A percentile compares a stretch with the other conserved stretches of the same genome.
Conservation (phyloP, 371 early-diverging fungal genomes). For the Mucor piriformis region DNA sequence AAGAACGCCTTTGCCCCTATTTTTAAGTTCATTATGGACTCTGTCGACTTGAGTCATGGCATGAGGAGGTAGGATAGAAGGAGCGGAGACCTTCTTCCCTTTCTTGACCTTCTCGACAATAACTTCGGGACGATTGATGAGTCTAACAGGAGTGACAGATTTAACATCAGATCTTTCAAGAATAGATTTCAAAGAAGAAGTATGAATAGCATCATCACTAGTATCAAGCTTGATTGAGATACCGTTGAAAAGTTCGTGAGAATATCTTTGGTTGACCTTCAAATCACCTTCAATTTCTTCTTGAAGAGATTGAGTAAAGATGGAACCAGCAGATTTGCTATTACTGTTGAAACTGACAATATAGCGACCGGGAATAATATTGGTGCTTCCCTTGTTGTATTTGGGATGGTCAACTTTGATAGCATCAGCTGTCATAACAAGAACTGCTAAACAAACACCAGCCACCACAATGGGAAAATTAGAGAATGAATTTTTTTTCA, state of each 20-base stretch:
- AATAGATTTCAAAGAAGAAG: constrained; percentile 24
- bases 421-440: constrained; percentile 25
- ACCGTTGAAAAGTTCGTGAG: constrained; percentile 40
- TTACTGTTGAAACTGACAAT: constrained; percentile 33
- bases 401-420: constrained; percentile 31
- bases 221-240: constrained; percentile 32
- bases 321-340: constrained; percentile 4
- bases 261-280: constrained; percentile 24
- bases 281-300: constrained; percentile 30
- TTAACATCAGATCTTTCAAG: constrained; percentile 27
- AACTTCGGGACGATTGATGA: constrained; percentile 32
- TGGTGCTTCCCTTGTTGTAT: constrained; percentile 10
- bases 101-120: not conserved
- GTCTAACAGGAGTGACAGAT: constrained; percentile 33
- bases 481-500: constrained; percentile 29
- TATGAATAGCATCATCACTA: constrained; percentile 12
- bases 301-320: constrained; percentile 24
- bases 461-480: constrained; percentile 31
- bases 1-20: constrained; percentile 68
- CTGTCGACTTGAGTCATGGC: constrained; percentile 45
- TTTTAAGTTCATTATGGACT: constrained; percentile 44
- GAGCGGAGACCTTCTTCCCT: not conserved
- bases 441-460: constrained; percentile 31
- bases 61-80: constrained; percentile 36
- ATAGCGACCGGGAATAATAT: constrained; percentile 38